phyloP scores from a whole-genome alignment of 345 rosid species.

The Rhodamnia rubescens region DNA sequence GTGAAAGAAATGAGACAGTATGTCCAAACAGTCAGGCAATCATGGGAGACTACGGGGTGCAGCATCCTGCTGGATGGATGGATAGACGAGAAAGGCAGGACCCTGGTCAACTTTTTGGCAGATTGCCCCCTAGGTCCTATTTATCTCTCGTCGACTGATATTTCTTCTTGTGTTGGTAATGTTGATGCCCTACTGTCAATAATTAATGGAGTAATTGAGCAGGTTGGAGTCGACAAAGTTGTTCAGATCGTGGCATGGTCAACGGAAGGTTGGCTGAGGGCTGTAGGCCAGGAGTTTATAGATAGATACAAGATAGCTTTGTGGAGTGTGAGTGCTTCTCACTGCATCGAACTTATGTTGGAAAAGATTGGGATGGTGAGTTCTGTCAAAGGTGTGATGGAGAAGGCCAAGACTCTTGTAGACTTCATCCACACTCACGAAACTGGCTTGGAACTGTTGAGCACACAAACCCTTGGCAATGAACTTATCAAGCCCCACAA shows the following conservation, averaged over 20 bases:
- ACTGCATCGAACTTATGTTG: constrained; percentile 51
- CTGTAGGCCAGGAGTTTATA: constrained; percentile 24
- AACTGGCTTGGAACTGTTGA: constrained; percentile 9
- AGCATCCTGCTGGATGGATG: constrained; percentile 63
- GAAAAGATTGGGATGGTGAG: constrained; percentile 16
- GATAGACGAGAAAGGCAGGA: constrained; percentile 32
- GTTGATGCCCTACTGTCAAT: constrained; percentile 15
- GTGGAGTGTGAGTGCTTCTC: constrained; percentile 49
- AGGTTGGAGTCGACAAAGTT: constrained; percentile 40
- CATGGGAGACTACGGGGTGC: constrained; percentile 54
- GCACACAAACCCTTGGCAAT: constrained; percentile 5
- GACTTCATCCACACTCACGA: constrained; percentile 8
- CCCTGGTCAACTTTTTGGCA: constrained; percentile 37
- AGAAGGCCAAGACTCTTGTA: constrained; percentile 23
- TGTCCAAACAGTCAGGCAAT: constrained; percentile 25
- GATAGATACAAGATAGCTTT: constrained; percentile 19
- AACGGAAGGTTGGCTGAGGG: constrained; percentile 39
- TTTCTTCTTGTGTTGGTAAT: constrained; percentile 13
- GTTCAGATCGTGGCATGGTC: constrained; percentile 45
- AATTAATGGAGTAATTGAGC: constrained; percentile 25
- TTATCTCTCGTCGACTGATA: constrained; percentile 37
- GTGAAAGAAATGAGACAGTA: constrained; percentile 23
- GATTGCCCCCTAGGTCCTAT: constrained; percentile 42
- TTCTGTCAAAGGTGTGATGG: constrained; percentile 11
- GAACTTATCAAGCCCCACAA: constrained; percentile 25